Evolutionary conservation across 2,329 filamentous ascomycete species (phyloP).

Genomic region (Apiospora kogelbergensis): DNA sequence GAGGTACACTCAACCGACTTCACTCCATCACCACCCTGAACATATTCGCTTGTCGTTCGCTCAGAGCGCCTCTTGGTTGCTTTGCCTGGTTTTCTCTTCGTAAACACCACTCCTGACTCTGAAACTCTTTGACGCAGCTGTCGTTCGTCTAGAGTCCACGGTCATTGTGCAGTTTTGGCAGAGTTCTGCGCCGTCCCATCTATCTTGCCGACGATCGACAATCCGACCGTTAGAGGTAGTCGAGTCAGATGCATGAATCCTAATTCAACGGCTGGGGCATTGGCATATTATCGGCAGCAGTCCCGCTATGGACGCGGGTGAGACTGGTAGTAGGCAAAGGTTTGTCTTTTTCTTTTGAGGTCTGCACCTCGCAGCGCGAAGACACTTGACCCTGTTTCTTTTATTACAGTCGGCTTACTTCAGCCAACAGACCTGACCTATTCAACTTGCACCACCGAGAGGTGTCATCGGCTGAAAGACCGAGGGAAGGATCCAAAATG

Average conservation of each 20-base stretch:
- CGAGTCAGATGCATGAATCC: slow-evolving; percentile 33
- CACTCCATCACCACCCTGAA: background rate
- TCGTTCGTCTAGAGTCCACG: background rate
- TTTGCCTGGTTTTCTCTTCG: background rate
- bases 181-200: slow-evolving; percentile 15
- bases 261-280: slow-evolving; percentile 32
- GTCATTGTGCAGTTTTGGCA: background rate
- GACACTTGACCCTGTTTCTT: slow-evolving; percentile 26
- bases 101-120: background rate
- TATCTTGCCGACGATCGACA: slow-evolving; percentile 12
- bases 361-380: slow-evolving; percentile 3
- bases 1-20: background rate
- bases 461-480: slow-evolving; percentile 21
- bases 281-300: slow-evolving; percentile 31
- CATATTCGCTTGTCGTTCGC: background rate
- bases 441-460: slow-evolving; percentile 27
- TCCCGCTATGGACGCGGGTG: slow-evolving; percentile 37
- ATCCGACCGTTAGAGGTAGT: slow-evolving; percentile 12
- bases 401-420: slow-evolving; percentile 29
- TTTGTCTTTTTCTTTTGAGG: slow-evolving; percentile 25
- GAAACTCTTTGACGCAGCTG: slow-evolving; percentile 1
- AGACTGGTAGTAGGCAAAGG: slow-evolving; percentile 37
- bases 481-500: slow-evolving; percentile 29
- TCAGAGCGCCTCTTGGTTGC: background rate
- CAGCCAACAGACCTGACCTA: slow-evolving; percentile 28